A percentile compares a stretch with the other conserved stretches of the same genome.
Evolutionary conservation across 495 filamentous ascomycete genomes (phyloP).

Genomic region (Lasiosphaeris hirsuta): DNA sequence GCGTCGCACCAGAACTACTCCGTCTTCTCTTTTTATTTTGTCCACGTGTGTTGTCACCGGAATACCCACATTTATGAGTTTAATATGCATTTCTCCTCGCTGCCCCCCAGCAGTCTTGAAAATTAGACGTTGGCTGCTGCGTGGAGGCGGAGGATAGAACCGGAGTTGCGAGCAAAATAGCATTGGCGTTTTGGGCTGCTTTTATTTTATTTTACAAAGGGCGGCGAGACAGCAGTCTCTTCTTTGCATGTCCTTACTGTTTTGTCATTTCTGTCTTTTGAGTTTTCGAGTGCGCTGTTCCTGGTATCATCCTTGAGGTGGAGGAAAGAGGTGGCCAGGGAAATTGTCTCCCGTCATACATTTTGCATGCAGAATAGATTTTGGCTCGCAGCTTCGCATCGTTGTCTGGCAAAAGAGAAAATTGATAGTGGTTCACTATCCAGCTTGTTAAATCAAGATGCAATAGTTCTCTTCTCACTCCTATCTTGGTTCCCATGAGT

Average conservation of each 20-base stretch:
- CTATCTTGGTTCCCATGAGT: no score
- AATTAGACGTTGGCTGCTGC: background rate
- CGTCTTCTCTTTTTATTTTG: background rate
- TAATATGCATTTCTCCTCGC: conserved; percentile 13
- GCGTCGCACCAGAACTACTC: background rate
- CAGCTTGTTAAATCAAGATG: no score
- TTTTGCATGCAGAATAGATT: conserved; percentile 15
- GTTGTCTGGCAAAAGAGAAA: conserved; percentile 4
- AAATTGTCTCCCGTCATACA: background rate
- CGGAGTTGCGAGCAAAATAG: conserved; percentile 13
- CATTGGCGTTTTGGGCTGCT: conserved; percentile 9
- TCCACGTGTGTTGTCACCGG: conserved; percentile 8
- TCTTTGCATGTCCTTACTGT: background rate
- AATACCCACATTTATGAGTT: conserved; percentile 13
- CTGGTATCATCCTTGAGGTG: background rate
- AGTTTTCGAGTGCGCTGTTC: background rate
- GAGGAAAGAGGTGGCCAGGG: no score
- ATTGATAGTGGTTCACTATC: background rate
- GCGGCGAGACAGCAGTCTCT: background rate
- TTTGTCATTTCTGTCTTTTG: background rate
- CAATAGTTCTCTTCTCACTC: no score
- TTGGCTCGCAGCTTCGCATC: conserved; percentile 12
- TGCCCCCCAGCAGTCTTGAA: background rate
- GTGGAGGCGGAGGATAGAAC: background rate
- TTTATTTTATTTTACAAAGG: no score